Conservation (phyloP, 1,284 basidiomycete species). For the Trametes polyzona region DNA sequence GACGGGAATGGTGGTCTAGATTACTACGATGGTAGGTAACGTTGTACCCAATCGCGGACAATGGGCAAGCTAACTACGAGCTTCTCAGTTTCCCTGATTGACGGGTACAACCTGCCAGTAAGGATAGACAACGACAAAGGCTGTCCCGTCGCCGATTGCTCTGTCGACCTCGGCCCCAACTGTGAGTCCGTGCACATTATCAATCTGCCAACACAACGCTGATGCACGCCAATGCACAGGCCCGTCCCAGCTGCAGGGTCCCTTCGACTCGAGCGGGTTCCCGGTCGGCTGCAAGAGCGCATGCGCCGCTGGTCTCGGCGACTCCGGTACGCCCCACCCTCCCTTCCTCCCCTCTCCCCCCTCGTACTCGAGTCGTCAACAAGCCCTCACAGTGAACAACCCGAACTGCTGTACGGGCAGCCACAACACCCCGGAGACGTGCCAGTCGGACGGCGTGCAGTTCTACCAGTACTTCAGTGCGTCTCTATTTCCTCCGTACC, state of each 20-base stretch:
- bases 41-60: too few relatives aligned
- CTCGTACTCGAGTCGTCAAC: too few relatives aligned
- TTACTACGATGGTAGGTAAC: slow-evolving; percentile 44
- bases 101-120: slow-evolving; percentile 48
- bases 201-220: background rate
- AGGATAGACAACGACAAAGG: slow-evolving; percentile 45
- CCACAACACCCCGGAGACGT: slow-evolving; percentile 46
- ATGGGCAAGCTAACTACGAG: background rate
- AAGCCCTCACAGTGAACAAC: slow-evolving; percentile 39
- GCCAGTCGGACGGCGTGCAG: slow-evolving; percentile 45
- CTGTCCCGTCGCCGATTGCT: slow-evolving; percentile 47
- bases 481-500: slow-evolving; percentile 25
- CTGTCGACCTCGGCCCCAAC: slow-evolving; percentile 46
- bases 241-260: slow-evolving; percentile 41
- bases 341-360: background rate
- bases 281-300: slow-evolving; percentile 50
- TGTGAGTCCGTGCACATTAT: slow-evolving; percentile 35
- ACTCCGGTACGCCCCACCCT: slow-evolving; percentile 30
- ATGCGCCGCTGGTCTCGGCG: slow-evolving; percentile 44
- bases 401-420: slow-evolving; percentile 50
- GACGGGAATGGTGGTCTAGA: slow-evolving; percentile 34
- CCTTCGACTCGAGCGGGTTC: slow-evolving; percentile 42
- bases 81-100: slow-evolving; percentile 32
- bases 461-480: slow-evolving; percentile 53
- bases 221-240: slow-evolving; percentile 30